Base-by-base conservation (phyloP, 2,329 filamentous ascomycete genomes). In the Diatrype stigma region DNA sequence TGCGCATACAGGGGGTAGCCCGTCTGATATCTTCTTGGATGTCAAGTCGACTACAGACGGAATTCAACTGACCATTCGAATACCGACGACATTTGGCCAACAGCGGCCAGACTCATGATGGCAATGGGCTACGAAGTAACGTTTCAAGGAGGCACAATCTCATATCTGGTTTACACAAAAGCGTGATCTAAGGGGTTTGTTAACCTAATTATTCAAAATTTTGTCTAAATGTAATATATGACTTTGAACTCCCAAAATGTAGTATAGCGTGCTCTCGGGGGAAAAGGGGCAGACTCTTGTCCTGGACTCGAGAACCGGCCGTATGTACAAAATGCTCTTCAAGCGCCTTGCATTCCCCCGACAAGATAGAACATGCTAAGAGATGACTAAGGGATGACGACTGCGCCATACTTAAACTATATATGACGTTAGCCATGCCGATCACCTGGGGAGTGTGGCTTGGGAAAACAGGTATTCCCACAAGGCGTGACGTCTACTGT, bases 21-120 rank as follows among this genome's bases (percentile, higher is more conserved):
- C 77, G 3, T 78, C 78, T 2, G 79, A 82, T 60, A 74, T 82
- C 26, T 81, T 77, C 57, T 60, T 82, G 51, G 79, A 82, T 56
- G 77, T 82, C 51, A 79, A 79, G 63, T 81, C 78, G 32, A 82
- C 79, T 4, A 78, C 72, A 38, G 79, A 81, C 49, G 79, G 79
- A 2, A 80, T 81, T 57, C 79, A 81, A 63, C 63, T 81, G 48
- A 80, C 75, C 23, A 80, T 81, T 56, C 76, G 79, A 59, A 81
- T 81, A 51, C 79, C 78, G 22, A 81, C 78, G 2, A 74, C 80
- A 23, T 80, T 81, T 58, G 73, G 73, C 42, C 58, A 60, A 26
- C 51, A 55, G 28, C 52, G 58, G 48, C 57, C 62, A 48, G 51
- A 44, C 46, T 48, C 42, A 11, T 45, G n/a, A n/a, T 17, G 17